phyloP scores from a whole-genome alignment of 805 yeast genomes.

The Kodamaea fukazawae region DNA sequence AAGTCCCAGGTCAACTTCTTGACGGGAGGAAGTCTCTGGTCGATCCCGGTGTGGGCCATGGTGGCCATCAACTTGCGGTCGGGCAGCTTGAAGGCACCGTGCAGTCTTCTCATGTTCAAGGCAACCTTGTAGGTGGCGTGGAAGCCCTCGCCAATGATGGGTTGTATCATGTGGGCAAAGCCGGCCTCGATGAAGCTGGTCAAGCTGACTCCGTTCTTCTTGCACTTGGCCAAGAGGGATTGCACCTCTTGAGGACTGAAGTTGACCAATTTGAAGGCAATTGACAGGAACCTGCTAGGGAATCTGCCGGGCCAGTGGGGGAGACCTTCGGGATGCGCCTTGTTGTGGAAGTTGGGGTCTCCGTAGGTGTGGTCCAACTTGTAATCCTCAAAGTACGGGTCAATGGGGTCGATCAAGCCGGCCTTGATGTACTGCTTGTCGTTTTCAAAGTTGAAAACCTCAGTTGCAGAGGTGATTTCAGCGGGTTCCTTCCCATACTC shows the following conservation, averaged over 20 bases:
- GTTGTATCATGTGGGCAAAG: constrained; percentile 26
- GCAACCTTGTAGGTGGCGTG: constrained; percentile 29
- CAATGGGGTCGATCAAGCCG: constrained; percentile 37
- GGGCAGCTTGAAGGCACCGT: constrained; percentile 10
- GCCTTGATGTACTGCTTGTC: constrained; percentile 22
- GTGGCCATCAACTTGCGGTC: constrained; percentile 31
- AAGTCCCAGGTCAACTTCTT: constrained; percentile 32
- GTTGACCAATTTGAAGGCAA: constrained; percentile 27
- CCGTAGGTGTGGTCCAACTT: constrained; percentile 25
- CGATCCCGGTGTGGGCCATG: constrained; percentile 32
- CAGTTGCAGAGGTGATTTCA: constrained; percentile 6
- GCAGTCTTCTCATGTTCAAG: constrained; percentile 30
- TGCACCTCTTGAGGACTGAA: constrained; percentile 24
- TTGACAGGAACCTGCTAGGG: constrained; percentile 14
- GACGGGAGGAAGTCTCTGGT: constrained; percentile 30
- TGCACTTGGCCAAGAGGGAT: constrained; percentile 26
- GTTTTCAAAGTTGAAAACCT: constrained; percentile 20
- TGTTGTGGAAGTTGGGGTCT: constrained; percentile 23
- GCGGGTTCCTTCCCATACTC: not conserved
- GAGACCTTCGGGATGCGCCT: constrained; percentile 17
- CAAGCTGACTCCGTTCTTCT: constrained; percentile 27
- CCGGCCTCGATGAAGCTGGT: constrained; percentile 30
- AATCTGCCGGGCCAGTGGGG: constrained; percentile 34
- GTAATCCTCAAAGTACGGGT: constrained; percentile 25
- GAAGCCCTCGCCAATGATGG: constrained; percentile 24